phyloP scores from a whole-genome alignment of 2,329 filamentous ascomycete genomes.

The Colletotrichum australisinense region DNA sequence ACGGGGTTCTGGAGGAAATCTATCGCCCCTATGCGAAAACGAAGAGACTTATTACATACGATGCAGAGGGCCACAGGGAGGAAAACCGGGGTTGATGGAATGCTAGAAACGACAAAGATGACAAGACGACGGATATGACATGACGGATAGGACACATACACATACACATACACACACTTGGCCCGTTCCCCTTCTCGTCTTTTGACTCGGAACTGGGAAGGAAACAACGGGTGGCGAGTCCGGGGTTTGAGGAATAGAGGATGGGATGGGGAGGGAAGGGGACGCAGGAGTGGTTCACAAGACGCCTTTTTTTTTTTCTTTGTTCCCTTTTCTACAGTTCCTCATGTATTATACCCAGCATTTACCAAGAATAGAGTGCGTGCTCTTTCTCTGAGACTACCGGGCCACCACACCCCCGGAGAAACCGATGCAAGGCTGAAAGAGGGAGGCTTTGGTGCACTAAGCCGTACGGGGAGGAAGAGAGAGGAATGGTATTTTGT shows the following conservation, averaged over 20 bases:
- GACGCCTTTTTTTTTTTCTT: not conserved
- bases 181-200: not conserved
- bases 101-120: slow-evolving; percentile 8
- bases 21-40: not conserved
- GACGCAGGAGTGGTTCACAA: not conserved
- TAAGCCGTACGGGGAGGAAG: not conserved
- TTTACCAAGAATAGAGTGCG: slow-evolving; percentile 28
- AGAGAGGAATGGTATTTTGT: not conserved
- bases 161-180: not conserved
- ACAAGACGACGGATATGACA: slow-evolving; percentile 17
- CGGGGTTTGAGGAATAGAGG: not conserved
- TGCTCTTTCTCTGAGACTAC: not conserved
- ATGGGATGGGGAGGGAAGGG: not conserved
- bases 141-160: not conserved
- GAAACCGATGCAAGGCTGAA: slow-evolving; percentile 13
- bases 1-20: slow-evolving; percentile 7
- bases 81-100: not conserved
- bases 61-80: not conserved
- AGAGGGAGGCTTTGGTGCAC: not conserved
- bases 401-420: not conserved
- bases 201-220: not conserved
- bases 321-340: slow-evolving; percentile 13
- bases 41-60: not conserved
- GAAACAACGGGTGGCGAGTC: not conserved
- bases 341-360: slow-evolving; percentile 33